phyloP scores from a whole-genome alignment of 2,329 filamentous ascomycete species.

The Tolypocladium pustulatum region DNA sequence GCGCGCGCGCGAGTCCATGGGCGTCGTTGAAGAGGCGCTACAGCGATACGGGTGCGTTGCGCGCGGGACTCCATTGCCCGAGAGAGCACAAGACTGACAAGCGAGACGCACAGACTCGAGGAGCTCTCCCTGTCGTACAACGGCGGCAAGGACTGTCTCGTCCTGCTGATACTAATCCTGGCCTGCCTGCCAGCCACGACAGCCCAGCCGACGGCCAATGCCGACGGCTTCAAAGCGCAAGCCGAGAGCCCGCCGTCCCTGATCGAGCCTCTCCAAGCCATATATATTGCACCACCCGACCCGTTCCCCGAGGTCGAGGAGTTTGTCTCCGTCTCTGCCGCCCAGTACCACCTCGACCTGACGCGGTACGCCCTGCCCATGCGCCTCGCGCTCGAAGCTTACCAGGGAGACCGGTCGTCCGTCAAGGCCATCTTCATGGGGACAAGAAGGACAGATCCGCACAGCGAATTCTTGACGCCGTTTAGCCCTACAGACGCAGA shows the following conservation, averaged over 20 bases:
- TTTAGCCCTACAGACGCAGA: slow-evolving; percentile 82
- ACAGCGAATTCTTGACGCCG: slow-evolving; percentile 65
- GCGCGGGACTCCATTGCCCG: neutral
- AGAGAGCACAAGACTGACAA: slow-evolving; percentile 5
- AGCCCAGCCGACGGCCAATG: slow-evolving; percentile 6
- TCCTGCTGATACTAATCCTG: slow-evolving; percentile 80
- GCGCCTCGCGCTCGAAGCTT: slow-evolving; percentile 69
- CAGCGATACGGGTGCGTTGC: slow-evolving; percentile 57
- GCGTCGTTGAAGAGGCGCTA: slow-evolving; percentile 66
- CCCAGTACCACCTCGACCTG: slow-evolving; percentile 64
- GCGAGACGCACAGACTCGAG: slow-evolving; percentile 44
- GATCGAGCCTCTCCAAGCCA: slow-evolving; percentile 53
- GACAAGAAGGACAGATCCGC: slow-evolving; percentile 87
- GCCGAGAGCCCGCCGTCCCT: slow-evolving; percentile 12
- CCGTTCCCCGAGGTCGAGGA: slow-evolving; percentile 79
- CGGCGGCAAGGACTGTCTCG: slow-evolving; percentile 94
- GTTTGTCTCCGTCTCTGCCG: slow-evolving; percentile 62
- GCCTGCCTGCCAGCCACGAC: slow-evolving; percentile 39
- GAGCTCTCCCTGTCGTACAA: slow-evolving; percentile 91
- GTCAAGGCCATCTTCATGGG: slow-evolving; percentile 49
- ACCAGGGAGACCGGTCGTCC: slow-evolving; percentile 52
- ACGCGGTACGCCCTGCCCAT: slow-evolving; percentile 68
- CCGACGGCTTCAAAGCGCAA: neutral
- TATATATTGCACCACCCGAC: slow-evolving; percentile 79
- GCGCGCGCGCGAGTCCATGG: slow-evolving; percentile 63